These are phyloP conservation scores for Yamadazyma akitaensis DNA, from an alignment of 805 yeast species.

Conservation along the genomic window DNA sequence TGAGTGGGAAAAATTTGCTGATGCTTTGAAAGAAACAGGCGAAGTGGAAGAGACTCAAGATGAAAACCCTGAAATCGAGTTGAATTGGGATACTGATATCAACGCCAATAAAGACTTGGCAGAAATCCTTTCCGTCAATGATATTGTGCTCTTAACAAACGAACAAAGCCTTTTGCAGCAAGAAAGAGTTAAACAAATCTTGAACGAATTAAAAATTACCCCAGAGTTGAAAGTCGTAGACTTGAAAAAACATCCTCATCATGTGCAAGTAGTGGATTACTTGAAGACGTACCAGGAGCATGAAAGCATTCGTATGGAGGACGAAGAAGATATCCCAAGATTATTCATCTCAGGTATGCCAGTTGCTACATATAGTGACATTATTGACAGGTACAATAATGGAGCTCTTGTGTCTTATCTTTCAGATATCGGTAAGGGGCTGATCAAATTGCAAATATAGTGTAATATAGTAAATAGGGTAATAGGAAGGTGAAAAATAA, in stretches of 20 bases:
- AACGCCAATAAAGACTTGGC: slow-evolving; percentile 23
- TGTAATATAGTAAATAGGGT: slow-evolving; percentile 1
- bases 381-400: slow-evolving; percentile 19
- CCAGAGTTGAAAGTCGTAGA: slow-evolving; percentile 34
- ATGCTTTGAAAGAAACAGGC: slow-evolving; percentile 1
- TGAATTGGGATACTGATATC: background rate
- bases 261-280: slow-evolving; percentile 21
- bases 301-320: slow-evolving; percentile 8
- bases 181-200: slow-evolving; percentile 19
- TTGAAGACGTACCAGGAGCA: slow-evolving; percentile 17
- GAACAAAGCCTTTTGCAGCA: slow-evolving; percentile 17
- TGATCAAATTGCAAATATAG: slow-evolving; percentile 17
- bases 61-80: background rate
- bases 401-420: slow-evolving; percentile 23
- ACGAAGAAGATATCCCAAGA: slow-evolving; percentile 25
- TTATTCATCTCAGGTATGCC: slow-evolving; percentile 34
- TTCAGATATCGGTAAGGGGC: slow-evolving; percentile 25
- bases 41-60: background rate
- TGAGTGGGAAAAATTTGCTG: slow-evolving; percentile 13
- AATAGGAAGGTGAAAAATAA: background rate
- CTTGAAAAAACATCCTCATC: slow-evolving; percentile 31
- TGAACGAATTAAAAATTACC: slow-evolving; percentile 21
- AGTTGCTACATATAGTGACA: slow-evolving; percentile 24
- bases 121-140: slow-evolving; percentile 31
- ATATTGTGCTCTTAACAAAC: slow-evolving; percentile 26